These are phyloP conservation scores for Crithidia acanthocephali DNA, from an alignment of 208 protist species.

Conservation along the genomic window DNA sequence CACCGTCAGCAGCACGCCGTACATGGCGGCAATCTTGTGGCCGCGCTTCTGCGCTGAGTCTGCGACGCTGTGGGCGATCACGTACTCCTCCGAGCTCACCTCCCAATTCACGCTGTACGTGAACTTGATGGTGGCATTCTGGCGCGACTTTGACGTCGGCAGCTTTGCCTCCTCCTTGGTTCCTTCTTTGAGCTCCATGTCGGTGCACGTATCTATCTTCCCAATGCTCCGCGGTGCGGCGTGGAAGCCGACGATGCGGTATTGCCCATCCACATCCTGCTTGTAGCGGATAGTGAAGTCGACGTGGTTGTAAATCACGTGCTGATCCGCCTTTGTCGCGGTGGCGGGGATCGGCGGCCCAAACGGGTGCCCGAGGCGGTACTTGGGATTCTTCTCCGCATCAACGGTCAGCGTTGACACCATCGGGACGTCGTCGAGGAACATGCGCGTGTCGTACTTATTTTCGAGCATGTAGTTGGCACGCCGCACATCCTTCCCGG, in stretches of 20 bases:
- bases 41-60: conserved; percentile 18
- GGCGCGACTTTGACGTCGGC: neutral
- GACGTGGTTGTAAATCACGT: conserved; percentile 68
- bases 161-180: neutral
- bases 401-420: conserved; percentile 12
- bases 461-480: conserved; percentile 52
- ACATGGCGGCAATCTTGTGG: conserved; percentile 27
- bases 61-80: conserved; percentile 3
- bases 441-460: conserved; percentile 64
- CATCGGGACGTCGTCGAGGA: conserved; percentile 68
- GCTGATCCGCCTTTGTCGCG: neutral
- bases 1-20: conserved; percentile 25
- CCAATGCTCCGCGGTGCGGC: conserved; percentile 31
- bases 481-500: conserved; percentile 19
- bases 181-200: too few species aligned
- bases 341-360: conserved; percentile 1
- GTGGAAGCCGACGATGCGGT: conserved; percentile 61
- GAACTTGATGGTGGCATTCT: neutral
- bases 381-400: neutral
- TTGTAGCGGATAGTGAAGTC: conserved; percentile 52
- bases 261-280: conserved; percentile 11
- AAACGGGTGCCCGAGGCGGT: conserved; percentile 40
- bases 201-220: conserved; percentile 11
- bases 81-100: neutral
- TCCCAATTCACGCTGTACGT: conserved; percentile 44